Conservation (phyloP, 495 filamentous ascomycete species). For the Neurospora tetrasperma region DNA sequence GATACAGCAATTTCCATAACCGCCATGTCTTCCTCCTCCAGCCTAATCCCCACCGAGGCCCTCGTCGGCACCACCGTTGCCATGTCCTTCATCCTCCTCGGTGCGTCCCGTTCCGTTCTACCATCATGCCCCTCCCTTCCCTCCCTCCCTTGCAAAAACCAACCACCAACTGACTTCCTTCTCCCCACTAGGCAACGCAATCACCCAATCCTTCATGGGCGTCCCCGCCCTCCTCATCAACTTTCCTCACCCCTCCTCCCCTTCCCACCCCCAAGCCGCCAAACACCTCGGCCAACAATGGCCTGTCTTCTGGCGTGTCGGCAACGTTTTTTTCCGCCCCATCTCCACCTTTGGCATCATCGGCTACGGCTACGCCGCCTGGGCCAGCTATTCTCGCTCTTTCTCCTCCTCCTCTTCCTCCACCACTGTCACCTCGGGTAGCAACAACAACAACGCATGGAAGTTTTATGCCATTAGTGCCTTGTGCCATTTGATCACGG, state of each 20-base stretch:
- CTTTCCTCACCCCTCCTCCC: slow-evolving; percentile 32
- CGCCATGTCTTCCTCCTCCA: background rate
- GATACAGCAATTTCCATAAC: background rate
- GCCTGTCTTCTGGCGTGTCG: slow-evolving; percentile 37
- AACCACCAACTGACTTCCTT: background rate
- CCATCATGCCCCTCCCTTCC: background rate
- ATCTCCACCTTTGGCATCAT: slow-evolving; percentile 38
- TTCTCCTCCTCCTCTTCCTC: background rate
- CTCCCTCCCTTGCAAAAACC: background rate
- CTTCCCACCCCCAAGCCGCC: slow-evolving; percentile 27
- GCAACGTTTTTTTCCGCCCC: slow-evolving; percentile 39
- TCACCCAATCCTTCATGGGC: slow-evolving; percentile 43
- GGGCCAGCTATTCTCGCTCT: slow-evolving; percentile 11
- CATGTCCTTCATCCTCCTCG: slow-evolving; percentile 37
- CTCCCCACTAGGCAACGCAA: slow-evolving; percentile 32
- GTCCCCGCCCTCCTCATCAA: slow-evolving; percentile 37
- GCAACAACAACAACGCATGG: slow-evolving; percentile 25
- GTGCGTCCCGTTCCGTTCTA: slow-evolving; percentile 10
- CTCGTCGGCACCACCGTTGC: slow-evolving; percentile 29
- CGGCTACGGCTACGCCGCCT: slow-evolving; percentile 33
- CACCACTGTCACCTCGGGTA: background rate
- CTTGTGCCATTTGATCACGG: slow-evolving; percentile 30
- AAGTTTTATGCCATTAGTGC: slow-evolving; percentile 28
- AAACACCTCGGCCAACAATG: slow-evolving; percentile 36
- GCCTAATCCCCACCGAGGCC: slow-evolving; percentile 12